These are phyloP conservation scores for Naganishia vaughanmartiniae DNA, from an alignment of 768 basidiomycete genomes.

Conservation along the genomic window DNA sequence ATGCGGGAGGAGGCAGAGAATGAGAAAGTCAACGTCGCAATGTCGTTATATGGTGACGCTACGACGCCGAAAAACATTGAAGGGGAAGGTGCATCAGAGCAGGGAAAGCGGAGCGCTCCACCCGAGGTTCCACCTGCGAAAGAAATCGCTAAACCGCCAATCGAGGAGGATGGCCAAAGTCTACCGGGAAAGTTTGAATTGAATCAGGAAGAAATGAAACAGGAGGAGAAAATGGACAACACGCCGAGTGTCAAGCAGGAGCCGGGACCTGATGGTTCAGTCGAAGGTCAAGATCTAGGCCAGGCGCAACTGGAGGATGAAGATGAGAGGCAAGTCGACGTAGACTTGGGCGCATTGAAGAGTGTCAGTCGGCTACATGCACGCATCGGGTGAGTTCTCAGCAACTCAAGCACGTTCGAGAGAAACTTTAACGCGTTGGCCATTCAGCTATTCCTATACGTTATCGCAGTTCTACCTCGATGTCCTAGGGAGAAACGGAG, in stretches of 20 bases:
- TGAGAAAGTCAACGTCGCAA: constrained; percentile 3
- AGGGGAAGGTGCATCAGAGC: constrained; percentile 17
- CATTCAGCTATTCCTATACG: constrained; percentile 39
- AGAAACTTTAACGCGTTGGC: background rate
- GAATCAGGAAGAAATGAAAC: background rate
- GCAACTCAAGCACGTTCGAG: background rate
- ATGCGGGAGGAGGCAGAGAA: background rate
- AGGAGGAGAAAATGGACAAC: background rate
- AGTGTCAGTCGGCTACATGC: constrained; percentile 97
- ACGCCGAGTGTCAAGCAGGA: constrained; percentile 13
- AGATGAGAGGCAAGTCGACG: constrained; percentile 50
- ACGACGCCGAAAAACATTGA: constrained; percentile 8
- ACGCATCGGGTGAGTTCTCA: constrained; percentile 66
- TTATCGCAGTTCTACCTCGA: constrained; percentile 58
- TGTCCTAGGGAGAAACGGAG: constrained; percentile 93
- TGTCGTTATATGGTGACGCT: background rate
- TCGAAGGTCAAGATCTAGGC: constrained; percentile 32
- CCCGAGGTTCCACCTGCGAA: constrained; percentile 20
- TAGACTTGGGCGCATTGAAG: constrained; percentile 91
- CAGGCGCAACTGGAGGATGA: constrained; percentile 12
- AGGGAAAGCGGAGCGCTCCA: constrained; percentile 24
- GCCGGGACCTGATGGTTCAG: constrained; percentile 17
- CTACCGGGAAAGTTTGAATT: background rate
- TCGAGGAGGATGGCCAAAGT: constrained; percentile 7
- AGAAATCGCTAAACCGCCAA: constrained; percentile 26